Percentiles rank a stretch among this genome's conserved stretches.
phyloP scores from a whole-genome alignment of 2,329 filamentous ascomycete genomes.

The Fusarium tjaetaba region DNA sequence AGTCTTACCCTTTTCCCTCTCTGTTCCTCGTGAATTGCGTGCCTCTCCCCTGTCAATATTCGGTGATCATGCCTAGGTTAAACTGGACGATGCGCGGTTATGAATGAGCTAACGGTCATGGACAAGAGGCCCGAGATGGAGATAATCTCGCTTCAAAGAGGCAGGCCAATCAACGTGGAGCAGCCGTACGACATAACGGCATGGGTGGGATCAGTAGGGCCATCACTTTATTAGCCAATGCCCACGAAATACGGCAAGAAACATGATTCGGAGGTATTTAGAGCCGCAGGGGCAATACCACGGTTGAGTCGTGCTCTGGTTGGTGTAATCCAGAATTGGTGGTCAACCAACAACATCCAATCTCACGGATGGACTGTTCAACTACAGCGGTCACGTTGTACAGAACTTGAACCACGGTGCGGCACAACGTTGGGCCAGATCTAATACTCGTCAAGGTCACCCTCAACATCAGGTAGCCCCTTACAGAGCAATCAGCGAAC shows the following conservation, averaged over 20 bases:
- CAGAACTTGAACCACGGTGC: neutral
- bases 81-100: slow-evolving; percentile 33
- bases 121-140: slow-evolving; percentile 40
- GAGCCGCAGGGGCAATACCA: neutral
- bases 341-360: slow-evolving; percentile 5
- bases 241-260: slow-evolving; percentile 37
- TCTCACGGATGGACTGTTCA: slow-evolving; percentile 8
- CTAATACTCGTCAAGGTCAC: slow-evolving; percentile 6
- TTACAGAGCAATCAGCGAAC: slow-evolving; percentile 6
- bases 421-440: neutral
- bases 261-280: slow-evolving; percentile 34
- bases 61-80: slow-evolving; percentile 25
- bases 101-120: slow-evolving; percentile 29
- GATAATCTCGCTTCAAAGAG: slow-evolving; percentile 43
- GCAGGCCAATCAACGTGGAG: slow-evolving; percentile 35
- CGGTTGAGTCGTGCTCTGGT: neutral
- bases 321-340: slow-evolving; percentile 9
- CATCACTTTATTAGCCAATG: slow-evolving; percentile 21
- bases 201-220: slow-evolving; percentile 24
- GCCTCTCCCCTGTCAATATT: slow-evolving; percentile 10
- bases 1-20: slow-evolving; percentile 1
- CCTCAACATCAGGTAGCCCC: neutral
- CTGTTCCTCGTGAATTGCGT: neutral
- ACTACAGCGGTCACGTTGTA: slow-evolving; percentile 6
- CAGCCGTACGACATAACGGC: slow-evolving; percentile 39